A percentile compares a stretch with the other conserved stretches of the same genome.
Evolutionary conservation across 2,329 filamentous ascomycete genomes (phyloP).

Genomic region (Aspergillus sp.): DNA sequence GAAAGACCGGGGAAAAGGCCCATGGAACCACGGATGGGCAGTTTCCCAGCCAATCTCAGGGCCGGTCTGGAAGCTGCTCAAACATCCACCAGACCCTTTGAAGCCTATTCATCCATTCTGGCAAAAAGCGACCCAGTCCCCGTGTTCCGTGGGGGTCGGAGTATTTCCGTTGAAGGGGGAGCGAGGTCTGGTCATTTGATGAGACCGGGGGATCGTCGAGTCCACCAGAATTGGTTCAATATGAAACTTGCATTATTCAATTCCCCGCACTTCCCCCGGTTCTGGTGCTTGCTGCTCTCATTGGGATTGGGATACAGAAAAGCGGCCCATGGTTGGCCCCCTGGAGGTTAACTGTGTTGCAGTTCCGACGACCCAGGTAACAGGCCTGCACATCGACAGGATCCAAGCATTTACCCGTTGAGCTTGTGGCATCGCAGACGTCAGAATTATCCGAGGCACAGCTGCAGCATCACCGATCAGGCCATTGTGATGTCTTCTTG

Average conservation of each 20-base stretch:
- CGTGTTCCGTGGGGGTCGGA: conserved; percentile 13
- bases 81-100: not conserved
- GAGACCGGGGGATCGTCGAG: conserved; percentile 1
- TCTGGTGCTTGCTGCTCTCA: not conserved
- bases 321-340: not conserved
- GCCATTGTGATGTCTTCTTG: not conserved
- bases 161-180: conserved; percentile 8
- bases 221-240: not conserved
- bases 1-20: conserved; percentile 7
- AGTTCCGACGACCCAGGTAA: not conserved
- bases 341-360: no score
- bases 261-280: conserved; percentile 3
- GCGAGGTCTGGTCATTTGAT: not conserved
- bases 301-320: not conserved
- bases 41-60: not conserved
- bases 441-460: conserved; percentile 9
- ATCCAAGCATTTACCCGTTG: conserved; percentile 2
- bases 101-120: conserved; percentile 2
- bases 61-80: not conserved
- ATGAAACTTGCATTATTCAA: not conserved
- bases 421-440: not conserved
- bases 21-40: not conserved
- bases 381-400: not conserved
- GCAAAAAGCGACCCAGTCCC: not conserved
- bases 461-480: not conserved